Evolutionary conservation across 306 rosid species (phyloP), one percentile per base, ranked within the genome.

Genomic region (Fragaria nilgerrensis): DNA sequence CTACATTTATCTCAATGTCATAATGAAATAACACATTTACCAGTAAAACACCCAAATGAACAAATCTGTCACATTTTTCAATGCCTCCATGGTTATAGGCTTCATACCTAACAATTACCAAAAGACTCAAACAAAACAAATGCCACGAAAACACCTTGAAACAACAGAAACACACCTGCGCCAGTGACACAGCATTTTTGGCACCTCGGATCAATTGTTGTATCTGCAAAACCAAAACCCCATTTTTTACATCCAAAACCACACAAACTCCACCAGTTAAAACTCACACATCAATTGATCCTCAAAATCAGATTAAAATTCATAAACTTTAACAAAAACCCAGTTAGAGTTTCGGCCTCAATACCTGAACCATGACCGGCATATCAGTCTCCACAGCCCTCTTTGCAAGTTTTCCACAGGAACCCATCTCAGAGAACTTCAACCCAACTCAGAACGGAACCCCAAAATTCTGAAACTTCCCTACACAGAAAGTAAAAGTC

Each of bases 281-380:
- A 56, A 36, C 17, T 23, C 32, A 14, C 64, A 72, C 55, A 47
- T 75, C 70, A 78, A 59, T 66, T 80, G 73, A 78, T 72, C 66
- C 62, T 43, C 14, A 62, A 73, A 43, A 81, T 74, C 29, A 78
- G 67, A 48, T 53, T 17, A 13, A 13, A 43, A 56, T 48, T 66
- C 72, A 15, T 25, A 61, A 20, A 48, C 37, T 14, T 32, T 25
- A 68, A 44, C 56, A 23, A 76, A 75, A 53, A 25, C 67, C 74
- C 73, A 47, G 66, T 29, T 68, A 59, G 53, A 44, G 45, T 73
- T 75, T 67, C 62, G 62, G 78, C 52, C 19, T 75, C 11, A 47
- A 73, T 81, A 86, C 92, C 92, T 86, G 22, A 75, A 88, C 89
- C 92, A 88, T 88, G 50, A 88, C 67, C 32, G 92, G 92, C 89